Evolutionary conservation across 2,329 filamentous ascomycete species (phyloP).

Genomic region (Alternaria dauci): DNA sequence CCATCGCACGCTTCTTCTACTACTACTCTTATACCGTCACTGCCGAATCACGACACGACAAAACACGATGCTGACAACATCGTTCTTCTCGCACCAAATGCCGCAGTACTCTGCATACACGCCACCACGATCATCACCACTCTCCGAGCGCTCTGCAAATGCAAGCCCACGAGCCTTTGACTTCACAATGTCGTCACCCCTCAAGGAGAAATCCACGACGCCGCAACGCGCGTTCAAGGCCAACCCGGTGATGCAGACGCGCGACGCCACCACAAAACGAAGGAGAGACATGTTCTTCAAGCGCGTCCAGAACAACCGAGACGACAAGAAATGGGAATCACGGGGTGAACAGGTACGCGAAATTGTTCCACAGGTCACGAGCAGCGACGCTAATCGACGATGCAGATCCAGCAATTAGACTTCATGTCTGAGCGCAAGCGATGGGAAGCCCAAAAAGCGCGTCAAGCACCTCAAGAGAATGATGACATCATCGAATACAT

Average conservation of each 20-base stretch:
- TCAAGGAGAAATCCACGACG: conserved; percentile 26
- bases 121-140: conserved; percentile 53
- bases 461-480: conserved; percentile 49
- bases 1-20: neutral
- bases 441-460: conserved; percentile 56
- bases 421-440: conserved; percentile 54
- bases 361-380: neutral
- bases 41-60: neutral
- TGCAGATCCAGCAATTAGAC: conserved; percentile 59
- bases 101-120: conserved; percentile 40
- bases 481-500: conserved; percentile 37
- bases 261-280: conserved; percentile 69
- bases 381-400: conserved; percentile 4
- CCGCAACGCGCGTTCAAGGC: conserved; percentile 60
- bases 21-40: neutral
- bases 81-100: conserved; percentile 32
- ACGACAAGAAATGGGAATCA: conserved; percentile 57
- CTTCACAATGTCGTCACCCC: conserved; percentile 40
- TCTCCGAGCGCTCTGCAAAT: conserved; percentile 56
- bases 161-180: conserved; percentile 34
- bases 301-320: conserved; percentile 58
- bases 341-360: conserved; percentile 57
- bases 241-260: conserved; percentile 68
- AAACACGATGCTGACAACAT: conserved; percentile 43
- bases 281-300: conserved; percentile 74